phyloP scores from a whole-genome alignment of 2,329 filamentous ascomycete genomes.

The Blumeria graminis region DNA sequence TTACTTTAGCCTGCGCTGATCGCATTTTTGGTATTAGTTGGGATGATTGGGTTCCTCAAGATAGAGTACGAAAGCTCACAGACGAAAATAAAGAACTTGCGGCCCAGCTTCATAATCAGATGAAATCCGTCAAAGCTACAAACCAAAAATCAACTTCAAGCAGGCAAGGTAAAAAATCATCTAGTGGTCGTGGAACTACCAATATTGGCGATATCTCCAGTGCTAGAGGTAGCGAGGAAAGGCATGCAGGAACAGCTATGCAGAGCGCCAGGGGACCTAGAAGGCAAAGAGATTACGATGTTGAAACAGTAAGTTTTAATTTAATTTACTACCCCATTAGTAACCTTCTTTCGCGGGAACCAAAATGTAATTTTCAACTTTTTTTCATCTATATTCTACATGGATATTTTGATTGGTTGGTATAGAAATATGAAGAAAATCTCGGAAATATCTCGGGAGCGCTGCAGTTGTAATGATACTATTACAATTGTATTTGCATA shows the following conservation, averaged over 20 bases:
- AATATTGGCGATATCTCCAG: conserved; percentile 35
- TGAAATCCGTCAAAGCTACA: conserved; percentile 20
- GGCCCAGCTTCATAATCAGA: conserved; percentile 42
- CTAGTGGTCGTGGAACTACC: conserved; percentile 7
- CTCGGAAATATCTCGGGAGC: too few relatives aligned
- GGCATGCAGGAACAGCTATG: conserved; percentile 35
- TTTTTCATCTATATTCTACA: too few relatives aligned
- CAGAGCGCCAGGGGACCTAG: conserved; percentile 44
- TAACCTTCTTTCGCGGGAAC: conserved; percentile 5
- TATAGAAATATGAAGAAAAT: too few relatives aligned
- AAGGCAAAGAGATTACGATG: conserved; percentile 54
- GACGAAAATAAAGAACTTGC: conserved; percentile 89
- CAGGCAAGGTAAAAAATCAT: conserved; percentile 18
- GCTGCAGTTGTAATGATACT: too few relatives aligned
- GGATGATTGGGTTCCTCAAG: conserved; percentile 95
- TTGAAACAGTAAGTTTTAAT: conserved; percentile 46
- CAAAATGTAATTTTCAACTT: background rate
- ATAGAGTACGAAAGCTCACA: conserved; percentile 80
- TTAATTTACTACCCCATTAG: conserved; percentile 1
- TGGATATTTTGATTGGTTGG: too few relatives aligned
- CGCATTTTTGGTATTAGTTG: conserved; percentile 28
- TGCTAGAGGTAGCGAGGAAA: conserved; percentile 54
- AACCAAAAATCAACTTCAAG: conserved; percentile 17
- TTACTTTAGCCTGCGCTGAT: background rate
- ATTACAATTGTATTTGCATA: too few relatives aligned